phyloP scores from a whole-genome alignment of 2,329 filamentous ascomycete species.

The Bipolaris victoriae region DNA sequence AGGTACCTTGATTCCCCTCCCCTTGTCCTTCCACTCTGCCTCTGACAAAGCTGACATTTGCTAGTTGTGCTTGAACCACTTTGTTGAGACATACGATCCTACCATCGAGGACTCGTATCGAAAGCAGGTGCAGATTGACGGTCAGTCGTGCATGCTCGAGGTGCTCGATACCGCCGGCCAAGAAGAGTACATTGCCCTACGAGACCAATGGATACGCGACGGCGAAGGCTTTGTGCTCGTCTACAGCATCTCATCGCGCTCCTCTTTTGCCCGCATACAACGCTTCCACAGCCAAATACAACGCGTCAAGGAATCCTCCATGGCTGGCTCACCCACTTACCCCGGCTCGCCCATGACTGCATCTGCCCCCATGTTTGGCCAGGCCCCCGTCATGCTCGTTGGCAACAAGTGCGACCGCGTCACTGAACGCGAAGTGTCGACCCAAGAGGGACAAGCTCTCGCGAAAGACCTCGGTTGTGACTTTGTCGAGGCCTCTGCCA shows the following conservation, averaged over 20 bases:
- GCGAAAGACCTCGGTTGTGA: constrained; percentile 93
- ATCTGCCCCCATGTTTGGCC: constrained; percentile 58
- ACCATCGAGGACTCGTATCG: constrained; percentile 73
- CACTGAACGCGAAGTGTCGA: constrained; percentile 93
- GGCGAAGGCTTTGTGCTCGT: constrained; percentile 97
- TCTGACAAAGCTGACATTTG: constrained; percentile 22
- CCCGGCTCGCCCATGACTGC: constrained; percentile 73
- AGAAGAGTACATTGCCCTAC: constrained; percentile 95
- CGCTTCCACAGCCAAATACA: constrained; percentile 97
- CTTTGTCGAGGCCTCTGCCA: constrained; percentile 95
- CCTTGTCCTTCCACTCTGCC: not conserved
- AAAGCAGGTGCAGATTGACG: constrained; percentile 82
- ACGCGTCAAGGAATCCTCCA: constrained; percentile 88
- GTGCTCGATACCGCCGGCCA: constrained; percentile 97
- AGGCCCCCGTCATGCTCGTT: constrained; percentile 95
- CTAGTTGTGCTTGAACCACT: constrained; percentile 94
- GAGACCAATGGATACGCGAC: constrained; percentile 98
- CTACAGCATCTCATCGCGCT: constrained; percentile 97
- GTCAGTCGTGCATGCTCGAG: constrained; percentile 95
- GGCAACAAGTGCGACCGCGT: constrained; percentile 98
- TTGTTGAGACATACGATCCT: constrained; percentile 86
- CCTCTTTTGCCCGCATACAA: constrained; percentile 92
- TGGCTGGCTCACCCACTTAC: constrained; percentile 74
- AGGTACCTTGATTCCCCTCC: constrained; percentile 61
- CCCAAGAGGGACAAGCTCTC: constrained; percentile 90